Conservation (phyloP, 2,329 filamentous ascomycete species). For the Epichloe sp. region DNA sequence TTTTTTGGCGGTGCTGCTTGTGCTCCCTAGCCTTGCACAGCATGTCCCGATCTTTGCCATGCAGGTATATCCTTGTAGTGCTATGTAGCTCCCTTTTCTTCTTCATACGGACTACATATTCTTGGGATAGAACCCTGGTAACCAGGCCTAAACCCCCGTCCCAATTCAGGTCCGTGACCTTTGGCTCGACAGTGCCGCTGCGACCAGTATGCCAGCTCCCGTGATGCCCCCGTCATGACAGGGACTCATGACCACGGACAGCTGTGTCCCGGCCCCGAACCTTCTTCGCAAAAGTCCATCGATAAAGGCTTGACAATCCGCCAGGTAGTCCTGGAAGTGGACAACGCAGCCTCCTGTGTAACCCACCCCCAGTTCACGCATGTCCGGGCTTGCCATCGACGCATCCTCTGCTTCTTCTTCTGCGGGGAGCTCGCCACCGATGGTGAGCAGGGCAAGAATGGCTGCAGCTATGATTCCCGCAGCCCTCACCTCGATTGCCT, state of each 20-base stretch:
- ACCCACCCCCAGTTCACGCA: conserved; percentile 54
- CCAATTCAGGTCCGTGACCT: not conserved
- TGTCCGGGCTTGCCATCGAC: conserved; percentile 4
- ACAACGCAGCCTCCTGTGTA: conserved; percentile 72
- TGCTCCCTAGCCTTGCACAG: too few species aligned
- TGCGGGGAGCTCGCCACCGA: conserved; percentile 51
- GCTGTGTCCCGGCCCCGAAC: conserved; percentile 16
- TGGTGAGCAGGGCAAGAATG: conserved; percentile 54
- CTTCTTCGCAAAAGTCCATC: conserved; percentile 34
- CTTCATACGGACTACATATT: not conserved
- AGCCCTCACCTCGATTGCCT: conserved; percentile 57
- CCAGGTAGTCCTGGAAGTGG: conserved; percentile 63
- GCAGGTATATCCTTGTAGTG: too few species aligned
- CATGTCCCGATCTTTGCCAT: too few species aligned
- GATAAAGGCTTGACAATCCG: conserved; percentile 56
- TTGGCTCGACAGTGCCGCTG: conserved; percentile 24
- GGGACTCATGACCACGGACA: conserved; percentile 36
- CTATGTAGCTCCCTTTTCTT: not conserved
- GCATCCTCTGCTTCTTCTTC: conserved; percentile 16
- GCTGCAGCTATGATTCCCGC: conserved; percentile 63
- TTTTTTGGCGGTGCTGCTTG: too few species aligned
- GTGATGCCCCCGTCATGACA: conserved; percentile 51
- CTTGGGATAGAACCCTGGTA: too few species aligned
- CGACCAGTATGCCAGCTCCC: conserved; percentile 47
- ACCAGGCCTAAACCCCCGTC: not conserved